Base-by-base conservation (phyloP, 2,329 filamentous ascomycete genomes). In the Ophiostoma ips region DNA sequence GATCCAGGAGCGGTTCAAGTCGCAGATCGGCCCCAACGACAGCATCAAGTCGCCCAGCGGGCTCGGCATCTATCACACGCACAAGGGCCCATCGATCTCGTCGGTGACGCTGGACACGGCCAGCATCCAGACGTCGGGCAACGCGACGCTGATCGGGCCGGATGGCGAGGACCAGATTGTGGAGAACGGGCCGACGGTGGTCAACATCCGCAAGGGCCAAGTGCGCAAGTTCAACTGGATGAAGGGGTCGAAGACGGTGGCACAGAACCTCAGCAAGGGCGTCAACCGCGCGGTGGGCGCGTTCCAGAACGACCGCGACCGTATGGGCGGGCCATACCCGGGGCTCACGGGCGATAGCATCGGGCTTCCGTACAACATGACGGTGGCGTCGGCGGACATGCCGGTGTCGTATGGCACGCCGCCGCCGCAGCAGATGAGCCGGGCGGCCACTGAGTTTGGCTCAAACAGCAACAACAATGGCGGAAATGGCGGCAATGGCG, bases 151-250 rank as follows among this genome's bases (percentile, higher is more conserved):
- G 58, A 70, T 83, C 48, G 71, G 74, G 19, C 71, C 75, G 10
- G 77, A 81, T 55, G 73, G 77, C 16, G 83, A 85, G 43, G 87
- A 92, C 37, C 73, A 72, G 0, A 72, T 79, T 50, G 64, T 79
- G n/a, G 76, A 79, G 55, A 73, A 80, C 28, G 84, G 87, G 2
- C 89, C 92, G n/a, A 92, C 94, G 53, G 85, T 96, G 33, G 85
- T 96, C 53, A 94, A 92, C 59, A 94, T 96, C 55, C 81, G 88
- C 59, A 96, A 95, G 68, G 88, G 85, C 30, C 88, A 95, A 62
- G 81, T 84, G 49, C 94, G 88, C 70, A 96, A 95, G 65, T 95
- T 95, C 68, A 95, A 95, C 68, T 96, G 92, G 89, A 95, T 95
- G 75, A 95, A 94, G 71, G 88, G 88, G 36, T 87, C 87, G 36